phyloP scores from a whole-genome alignment of 805 yeast species.

The Komagataella pseudopastoris region DNA sequence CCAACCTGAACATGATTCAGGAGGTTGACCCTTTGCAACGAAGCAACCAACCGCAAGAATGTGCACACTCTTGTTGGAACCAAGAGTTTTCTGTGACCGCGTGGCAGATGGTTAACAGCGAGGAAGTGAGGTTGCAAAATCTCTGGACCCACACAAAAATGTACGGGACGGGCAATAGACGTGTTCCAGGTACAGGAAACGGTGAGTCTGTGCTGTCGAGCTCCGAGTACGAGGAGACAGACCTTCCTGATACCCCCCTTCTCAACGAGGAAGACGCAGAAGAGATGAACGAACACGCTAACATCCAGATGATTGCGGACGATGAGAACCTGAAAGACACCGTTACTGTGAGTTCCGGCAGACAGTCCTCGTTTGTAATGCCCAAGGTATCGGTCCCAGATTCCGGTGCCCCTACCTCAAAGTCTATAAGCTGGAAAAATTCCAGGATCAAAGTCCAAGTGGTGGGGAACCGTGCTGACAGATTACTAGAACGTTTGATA shows the following conservation, averaged over 20 bases:
- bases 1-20: constrained; percentile 12
- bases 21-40: constrained; percentile 4
- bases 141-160: background rate
- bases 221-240: constrained; percentile 16
- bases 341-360: constrained; percentile 1
- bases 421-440: background rate
- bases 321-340: constrained; percentile 7
- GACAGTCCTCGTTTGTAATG: constrained; percentile 21
- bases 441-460: constrained; percentile 12
- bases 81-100: constrained; percentile 20
- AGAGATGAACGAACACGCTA: constrained; percentile 8
- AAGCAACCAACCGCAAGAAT: constrained; percentile 1
- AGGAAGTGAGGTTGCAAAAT: background rate
- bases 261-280: constrained; percentile 9
- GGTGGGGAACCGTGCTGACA: constrained; percentile 11
- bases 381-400: constrained; percentile 18
- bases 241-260: constrained; percentile 5
- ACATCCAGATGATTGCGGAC: constrained; percentile 5
- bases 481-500: constrained; percentile 11
- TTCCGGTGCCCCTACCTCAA: background rate
- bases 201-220: constrained; percentile 16
- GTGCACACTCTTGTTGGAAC: constrained; percentile 2
- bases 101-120: constrained; percentile 18
- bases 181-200: background rate
- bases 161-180: background rate